phyloP scores from a whole-genome alignment of 2,329 filamentous ascomycete species.

The Arthrobotrys megalospora region DNA sequence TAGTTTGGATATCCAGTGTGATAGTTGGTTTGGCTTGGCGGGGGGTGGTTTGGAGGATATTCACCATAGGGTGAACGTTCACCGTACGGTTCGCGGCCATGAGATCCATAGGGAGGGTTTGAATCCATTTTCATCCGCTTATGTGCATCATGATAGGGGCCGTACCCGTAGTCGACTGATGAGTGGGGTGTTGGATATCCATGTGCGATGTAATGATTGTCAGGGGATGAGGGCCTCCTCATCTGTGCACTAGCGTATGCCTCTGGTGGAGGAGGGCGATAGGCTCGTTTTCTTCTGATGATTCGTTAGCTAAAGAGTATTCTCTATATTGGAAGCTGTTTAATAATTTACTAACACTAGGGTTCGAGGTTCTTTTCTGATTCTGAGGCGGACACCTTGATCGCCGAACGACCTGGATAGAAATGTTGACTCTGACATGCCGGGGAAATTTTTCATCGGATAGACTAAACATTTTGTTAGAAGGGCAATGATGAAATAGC shows the following conservation, averaged over 20 bases:
- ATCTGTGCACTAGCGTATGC: constrained; percentile 54
- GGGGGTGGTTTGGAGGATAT: constrained; percentile 55
- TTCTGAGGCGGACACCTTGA: constrained; percentile 84
- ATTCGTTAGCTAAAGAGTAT: constrained; percentile 13
- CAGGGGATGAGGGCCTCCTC: constrained; percentile 54
- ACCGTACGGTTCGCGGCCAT: constrained; percentile 52
- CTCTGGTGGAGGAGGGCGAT: constrained; percentile 55
- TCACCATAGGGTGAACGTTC: constrained; percentile 58
- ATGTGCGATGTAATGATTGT: constrained; percentile 56
- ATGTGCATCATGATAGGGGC: constrained; percentile 54
- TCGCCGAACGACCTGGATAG: constrained; percentile 87
- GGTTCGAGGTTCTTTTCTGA: constrained; percentile 84
- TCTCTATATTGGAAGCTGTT: neutral
- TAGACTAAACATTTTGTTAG: constrained; percentile 66
- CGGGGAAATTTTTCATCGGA: constrained; percentile 79
- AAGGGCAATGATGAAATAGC: neutral
- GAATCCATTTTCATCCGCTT: constrained; percentile 58
- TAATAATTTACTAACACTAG: constrained; percentile 63
- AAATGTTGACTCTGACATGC: constrained; percentile 85
- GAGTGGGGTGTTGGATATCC: constrained; percentile 57
- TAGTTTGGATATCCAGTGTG: constrained; percentile 59
- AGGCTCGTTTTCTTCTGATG: constrained; percentile 54
- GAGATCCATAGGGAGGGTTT: constrained; percentile 42
- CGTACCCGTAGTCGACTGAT: constrained; percentile 54
- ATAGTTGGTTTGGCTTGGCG: constrained; percentile 40